phyloP scores from a whole-genome alignment of 805 yeast genomes.

The Hanseniaspora guilliermondii region DNA sequence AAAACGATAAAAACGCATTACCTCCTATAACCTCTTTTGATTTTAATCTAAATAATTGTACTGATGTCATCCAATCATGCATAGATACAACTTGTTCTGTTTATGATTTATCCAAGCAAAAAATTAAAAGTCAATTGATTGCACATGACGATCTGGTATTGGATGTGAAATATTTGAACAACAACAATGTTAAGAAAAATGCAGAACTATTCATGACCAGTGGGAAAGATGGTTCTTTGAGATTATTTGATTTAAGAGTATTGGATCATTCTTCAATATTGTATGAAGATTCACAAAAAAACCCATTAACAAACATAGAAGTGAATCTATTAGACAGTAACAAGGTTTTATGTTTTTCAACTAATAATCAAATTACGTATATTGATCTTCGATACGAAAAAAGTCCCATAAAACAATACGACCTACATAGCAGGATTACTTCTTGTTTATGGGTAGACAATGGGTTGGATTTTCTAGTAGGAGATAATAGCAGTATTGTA shows the following conservation, averaged over 20 bases:
- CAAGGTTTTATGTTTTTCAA: conserved; percentile 25
- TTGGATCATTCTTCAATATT: conserved; percentile 90
- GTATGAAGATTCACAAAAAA: conserved; percentile 49
- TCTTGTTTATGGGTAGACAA: conserved; percentile 8
- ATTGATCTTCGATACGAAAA: conserved; percentile 10
- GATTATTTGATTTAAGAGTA: conserved; percentile 80
- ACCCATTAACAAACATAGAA: conserved; percentile 62
- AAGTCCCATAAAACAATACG: conserved; percentile 2
- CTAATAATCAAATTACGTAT: neutral
- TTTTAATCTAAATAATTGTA: conserved; percentile 70
- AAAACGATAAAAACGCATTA: conserved; percentile 21
- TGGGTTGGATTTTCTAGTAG: conserved; percentile 6
- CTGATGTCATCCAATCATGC: conserved; percentile 65
- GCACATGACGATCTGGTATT: conserved; percentile 94
- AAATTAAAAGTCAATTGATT: conserved; percentile 81
- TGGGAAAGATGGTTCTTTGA: conserved; percentile 88
- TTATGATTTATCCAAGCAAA: conserved; percentile 59
- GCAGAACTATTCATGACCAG: conserved; percentile 66
- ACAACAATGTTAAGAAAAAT: conserved; percentile 39
- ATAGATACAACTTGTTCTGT: conserved; percentile 95
- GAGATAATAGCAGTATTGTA: conserved; percentile 1
- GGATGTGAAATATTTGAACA: conserved; percentile 75
- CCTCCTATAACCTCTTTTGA: conserved; percentile 93
- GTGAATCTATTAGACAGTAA: conserved; percentile 73
- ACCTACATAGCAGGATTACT: neutral